Evolutionary conservation across 768 basidiomycete species (phyloP), one percentile per base, ranked within the genome.

Genomic region (Pluteus cervinus): DNA sequence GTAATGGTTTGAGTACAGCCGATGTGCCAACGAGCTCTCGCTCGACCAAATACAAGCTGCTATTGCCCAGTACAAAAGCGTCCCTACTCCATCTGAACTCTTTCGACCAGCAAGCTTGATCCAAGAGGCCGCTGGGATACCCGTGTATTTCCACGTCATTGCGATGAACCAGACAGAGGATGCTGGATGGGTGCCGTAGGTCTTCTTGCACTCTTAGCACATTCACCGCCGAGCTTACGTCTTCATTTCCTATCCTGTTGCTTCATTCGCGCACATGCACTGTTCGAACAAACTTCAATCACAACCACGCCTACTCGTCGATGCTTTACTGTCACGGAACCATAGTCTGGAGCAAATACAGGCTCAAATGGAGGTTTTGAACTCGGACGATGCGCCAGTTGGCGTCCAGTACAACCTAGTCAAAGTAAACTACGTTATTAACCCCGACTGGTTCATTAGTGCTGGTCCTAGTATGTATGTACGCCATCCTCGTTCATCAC

Each of bases 401-500:
- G 62, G 65, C 10, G 49, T 71, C 38, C 46, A 52, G 16, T 75
- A 60, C 47, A 53, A 36, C 20, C 58, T 66, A 24, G 55, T 52
- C 11, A 48, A 47, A 23, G 63, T 61, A 5, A 60, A 61, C 14
- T 55, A 65, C 39, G 66, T 68, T 20, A 41, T 61, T 39, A 69
- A 64, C 49, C 37, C 46, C 17, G 53, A 64, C 42, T 74, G 72
- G 71, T 71, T 68, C 48, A 54, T 59, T 46, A 52, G 53, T 21
- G 58, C 58, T 24, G 55, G 55, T 14, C 55, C 56, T 21, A 46
- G 48, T 10, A 41, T 52, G 49, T 57, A 45, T 28, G 51, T n/a
- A n/a, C n/a, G n/a, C n/a, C n/a, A n/a, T n/a, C n/a, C n/a, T n/a
- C n/a, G n/a, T n/a, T n/a, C n/a, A n/a, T n/a, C n/a, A n/a, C n/a